Base-by-base conservation (phyloP, 176 grass and related monocot genomes). In the Poa pratensis region DNA sequence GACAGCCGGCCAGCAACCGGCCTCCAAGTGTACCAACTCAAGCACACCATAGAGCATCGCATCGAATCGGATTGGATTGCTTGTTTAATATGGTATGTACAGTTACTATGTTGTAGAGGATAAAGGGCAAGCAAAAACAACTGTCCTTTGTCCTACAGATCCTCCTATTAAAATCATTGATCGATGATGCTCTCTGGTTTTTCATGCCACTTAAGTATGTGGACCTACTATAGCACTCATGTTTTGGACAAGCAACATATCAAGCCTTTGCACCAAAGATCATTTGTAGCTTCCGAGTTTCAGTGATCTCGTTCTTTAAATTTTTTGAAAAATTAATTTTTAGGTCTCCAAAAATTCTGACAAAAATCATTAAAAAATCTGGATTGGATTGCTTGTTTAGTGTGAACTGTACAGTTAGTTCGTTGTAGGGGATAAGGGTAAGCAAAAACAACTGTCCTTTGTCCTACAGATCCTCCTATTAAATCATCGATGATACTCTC, bases 61-160 rank as follows among this genome's bases (percentile, higher is more conserved):
- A 57, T 57, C 28, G 52, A 27, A 74, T 48, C 57, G 52, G 16
- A 55, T 46, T 66, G 52, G n/a, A 55, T 55, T 45, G 5, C 42
- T 58, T 61, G 50, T 69, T 82, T 50, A 77, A 70, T 32, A 43
- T 22, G 79, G 52, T 46, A 19, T 35, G 34, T 90, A 15, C 49
- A 79, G 74, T 57, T 69, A 83, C 74, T 48, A 61, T 7, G 58
- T 80, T 84, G 76, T n/a, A 46, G 20, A 73, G 84, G 84, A 83
- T 90, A 39, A 30, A 17, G 60, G 52, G 51, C 40, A 53, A 69
- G 45, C 45, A 18, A 74, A 52, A 81, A 62, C 30, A 26, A 9
- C 69, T 77, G 70, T 63, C 70, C 4, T 30, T 48, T 76, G 83
- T 52, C 37, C 37, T 39, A 6, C 37, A 39, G 37, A 39, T 39